Base-by-base conservation (phyloP, 129 eudicot genomes). In the Centaurea solstitialis region DNA sequence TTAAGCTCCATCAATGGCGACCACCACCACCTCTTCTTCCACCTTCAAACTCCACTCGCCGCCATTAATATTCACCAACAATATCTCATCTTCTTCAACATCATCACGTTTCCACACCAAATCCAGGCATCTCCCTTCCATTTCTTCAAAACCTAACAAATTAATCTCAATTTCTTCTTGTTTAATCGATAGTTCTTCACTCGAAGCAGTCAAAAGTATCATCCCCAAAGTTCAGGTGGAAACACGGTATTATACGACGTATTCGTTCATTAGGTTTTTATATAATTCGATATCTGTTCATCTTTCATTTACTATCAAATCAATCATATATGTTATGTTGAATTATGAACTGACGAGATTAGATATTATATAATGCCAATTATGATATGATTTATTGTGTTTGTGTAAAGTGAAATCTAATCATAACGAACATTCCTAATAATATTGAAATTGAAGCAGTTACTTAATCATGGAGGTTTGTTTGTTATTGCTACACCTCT, bases 191-290 rank as follows among this genome's bases (percentile, higher is more conserved):
- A 69, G 41, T 73, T 70, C 85, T 39, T 77, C 83, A 45, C 78
- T 62, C 71, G 92, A 77, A 73, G 23, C 84, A 1, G 65, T 81
- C 22, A 40, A 75, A 45, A 72, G 72, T 45, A 75, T 37, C 62
- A 65, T 6, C 41, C 84, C 84, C 73, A 83, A 78, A 50, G 53
- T 74, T 53, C 81, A 80, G 26, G 93, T 87, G 72, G 70, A 87
- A 80, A 89, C 90, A 76, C 41, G 93, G 97, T 91, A 85, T 50
- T 23, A 1, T 47, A 72, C 38, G 12, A 65, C n/a, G n/a, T n/a
- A n/a, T 76, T 57, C 72, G n/a, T 57, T 59, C 6, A 23, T 62
- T 77, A 62, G 67, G 9, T 30, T 64, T 66, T 70, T 5, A 11
- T 0, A n/a, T 4, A 23, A 30, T 70, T 20, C 12, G 45, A 10